Evolutionary conservation across 2,329 filamentous ascomycete species (phyloP).

Genomic region (Calonectria montana): DNA sequence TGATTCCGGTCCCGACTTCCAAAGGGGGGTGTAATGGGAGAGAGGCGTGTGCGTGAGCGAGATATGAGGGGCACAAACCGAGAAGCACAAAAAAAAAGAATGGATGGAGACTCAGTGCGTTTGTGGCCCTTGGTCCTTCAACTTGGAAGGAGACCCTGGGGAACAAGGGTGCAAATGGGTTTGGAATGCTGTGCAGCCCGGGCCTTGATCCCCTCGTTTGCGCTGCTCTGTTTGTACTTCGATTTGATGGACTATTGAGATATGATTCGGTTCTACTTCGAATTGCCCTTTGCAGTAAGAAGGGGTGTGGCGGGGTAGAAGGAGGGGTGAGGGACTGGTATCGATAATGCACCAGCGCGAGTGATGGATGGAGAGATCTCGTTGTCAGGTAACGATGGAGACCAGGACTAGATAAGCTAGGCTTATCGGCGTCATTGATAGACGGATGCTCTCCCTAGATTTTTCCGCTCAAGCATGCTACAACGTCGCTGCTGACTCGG

Average conservation of each 20-base stretch:
- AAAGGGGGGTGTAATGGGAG: slow-evolving; percentile 18
- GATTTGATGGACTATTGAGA: slow-evolving; percentile 22
- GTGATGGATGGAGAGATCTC: slow-evolving; percentile 26
- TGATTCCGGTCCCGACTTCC: slow-evolving; percentile 23
- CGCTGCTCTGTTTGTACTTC: slow-evolving; percentile 19
- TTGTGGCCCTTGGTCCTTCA: slow-evolving; percentile 11
- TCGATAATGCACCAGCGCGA: slow-evolving; percentile 13
- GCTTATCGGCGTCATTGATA: slow-evolving; percentile 68
- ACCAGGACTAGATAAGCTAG: slow-evolving; percentile 67
- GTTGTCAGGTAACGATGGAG: slow-evolving; percentile 62
- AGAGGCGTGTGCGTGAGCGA: slow-evolving; percentile 5
- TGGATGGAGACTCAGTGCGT: slow-evolving; percentile 13
- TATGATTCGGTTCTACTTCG: slow-evolving; percentile 23
- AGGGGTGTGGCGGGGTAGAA: slow-evolving; percentile 18
- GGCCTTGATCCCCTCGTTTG: slow-evolving; percentile 19
- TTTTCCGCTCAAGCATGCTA: slow-evolving; percentile 30
- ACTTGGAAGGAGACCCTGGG: slow-evolving; percentile 26
- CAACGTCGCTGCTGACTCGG: slow-evolving; percentile 23
- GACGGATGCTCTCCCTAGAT: slow-evolving; percentile 26
- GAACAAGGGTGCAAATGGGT: slow-evolving; percentile 39
- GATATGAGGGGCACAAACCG: slow-evolving; percentile 7
- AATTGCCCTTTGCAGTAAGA: slow-evolving; percentile 13
- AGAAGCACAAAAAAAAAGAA: slow-evolving; percentile 6
- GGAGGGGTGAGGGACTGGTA: slow-evolving; percentile 21
- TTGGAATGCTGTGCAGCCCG: slow-evolving; percentile 29